These are phyloP conservation scores for Xylariaceae sp. DNA, from an alignment of 2,329 filamentous ascomycete species.

Conservation along the genomic window DNA sequence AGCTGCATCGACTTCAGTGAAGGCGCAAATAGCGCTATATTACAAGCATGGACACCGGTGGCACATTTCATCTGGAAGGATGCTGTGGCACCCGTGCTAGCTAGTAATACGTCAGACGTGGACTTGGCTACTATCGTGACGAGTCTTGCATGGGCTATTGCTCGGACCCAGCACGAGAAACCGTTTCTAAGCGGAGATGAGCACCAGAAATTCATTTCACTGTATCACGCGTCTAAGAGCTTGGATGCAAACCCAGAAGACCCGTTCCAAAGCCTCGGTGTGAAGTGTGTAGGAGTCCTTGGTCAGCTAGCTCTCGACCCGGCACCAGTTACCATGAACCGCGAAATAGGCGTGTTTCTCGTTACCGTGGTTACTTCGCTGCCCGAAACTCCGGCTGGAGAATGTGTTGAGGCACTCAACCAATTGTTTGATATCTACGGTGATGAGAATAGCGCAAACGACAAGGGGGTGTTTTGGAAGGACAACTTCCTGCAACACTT, in stretches of 20 bases:
- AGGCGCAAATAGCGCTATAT: slow-evolving; percentile 49
- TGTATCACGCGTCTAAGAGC: slow-evolving; percentile 57
- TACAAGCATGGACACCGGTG: slow-evolving; percentile 50
- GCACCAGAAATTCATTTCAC: slow-evolving; percentile 59
- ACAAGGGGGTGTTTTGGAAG: slow-evolving; percentile 61
- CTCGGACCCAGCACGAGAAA: slow-evolving; percentile 50
- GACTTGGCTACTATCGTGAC: slow-evolving; percentile 59
- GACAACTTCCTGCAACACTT: slow-evolving; percentile 57
- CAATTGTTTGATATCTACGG: slow-evolving; percentile 65
- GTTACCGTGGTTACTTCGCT: slow-evolving; percentile 50
- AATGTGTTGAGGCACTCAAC: slow-evolving; percentile 60
- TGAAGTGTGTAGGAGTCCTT: slow-evolving; percentile 64
- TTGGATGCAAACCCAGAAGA: slow-evolving; percentile 41
- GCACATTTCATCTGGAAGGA: slow-evolving; percentile 55
- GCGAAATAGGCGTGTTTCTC: slow-evolving; percentile 61
- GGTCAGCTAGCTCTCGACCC: slow-evolving; percentile 58
- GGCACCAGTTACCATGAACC: slow-evolving; percentile 51
- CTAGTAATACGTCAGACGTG: slow-evolving; percentile 58
- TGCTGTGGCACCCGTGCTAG: slow-evolving; percentile 53
- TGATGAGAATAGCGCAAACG: slow-evolving; percentile 55
- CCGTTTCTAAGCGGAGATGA: slow-evolving; percentile 50
- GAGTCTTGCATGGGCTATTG: slow-evolving; percentile 61
- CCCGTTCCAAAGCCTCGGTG: slow-evolving; percentile 58
- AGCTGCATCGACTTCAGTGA: slow-evolving; percentile 57
- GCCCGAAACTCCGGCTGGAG: slow-evolving; percentile 52